These are phyloP conservation scores for Neurospora cerealis DNA, from an alignment of 495 filamentous ascomycete genomes.

Conservation along the genomic window DNA sequence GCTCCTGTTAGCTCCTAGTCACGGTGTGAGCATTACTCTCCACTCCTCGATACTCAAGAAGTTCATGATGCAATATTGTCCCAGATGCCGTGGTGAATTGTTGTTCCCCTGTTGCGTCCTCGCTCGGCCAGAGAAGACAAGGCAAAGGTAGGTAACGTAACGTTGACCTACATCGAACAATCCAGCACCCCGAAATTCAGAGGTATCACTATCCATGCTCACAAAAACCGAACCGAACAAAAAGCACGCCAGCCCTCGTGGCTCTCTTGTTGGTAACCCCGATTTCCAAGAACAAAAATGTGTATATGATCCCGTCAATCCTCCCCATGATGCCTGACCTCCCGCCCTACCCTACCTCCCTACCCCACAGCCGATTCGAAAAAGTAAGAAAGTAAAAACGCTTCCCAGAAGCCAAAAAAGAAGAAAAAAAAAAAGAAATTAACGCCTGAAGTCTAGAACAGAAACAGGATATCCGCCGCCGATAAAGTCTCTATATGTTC, in stretches of 20 bases:
- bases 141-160: too few species aligned
- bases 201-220: background rate
- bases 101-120: background rate
- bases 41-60: background rate
- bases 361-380: background rate
- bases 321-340: background rate
- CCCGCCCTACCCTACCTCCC: background rate
- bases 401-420: background rate
- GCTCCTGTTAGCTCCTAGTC: background rate
- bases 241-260: background rate
- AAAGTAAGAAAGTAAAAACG: background rate
- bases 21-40: background rate
- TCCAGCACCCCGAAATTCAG: background rate
- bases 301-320: background rate
- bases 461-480: background rate
- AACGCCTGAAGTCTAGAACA: background rate
- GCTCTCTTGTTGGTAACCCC: background rate
- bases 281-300: background rate
- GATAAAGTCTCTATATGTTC: background rate
- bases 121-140: background rate
- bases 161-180: background rate
- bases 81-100: background rate
- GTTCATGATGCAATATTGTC: background rate
- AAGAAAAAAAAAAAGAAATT: background rate
- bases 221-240: background rate